These are phyloP conservation scores for Pythium aristosporum DNA, from an alignment of 352 stramenopile genomes.

Conservation along the genomic window DNA sequence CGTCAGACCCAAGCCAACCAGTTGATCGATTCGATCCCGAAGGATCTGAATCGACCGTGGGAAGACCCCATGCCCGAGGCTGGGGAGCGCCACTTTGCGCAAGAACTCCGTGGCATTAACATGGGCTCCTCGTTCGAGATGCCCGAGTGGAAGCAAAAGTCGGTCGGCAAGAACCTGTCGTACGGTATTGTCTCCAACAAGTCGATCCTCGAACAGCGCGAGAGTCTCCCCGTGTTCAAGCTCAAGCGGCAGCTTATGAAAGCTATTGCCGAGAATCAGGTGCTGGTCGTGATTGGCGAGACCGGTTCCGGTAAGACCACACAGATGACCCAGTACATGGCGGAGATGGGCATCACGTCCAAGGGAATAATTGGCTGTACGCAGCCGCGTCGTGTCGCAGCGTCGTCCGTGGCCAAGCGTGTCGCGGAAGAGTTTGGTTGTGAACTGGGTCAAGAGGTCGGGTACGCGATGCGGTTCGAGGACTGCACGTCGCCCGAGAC, in stretches of 20 bases:
- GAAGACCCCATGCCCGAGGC: slow-evolving; percentile 98
- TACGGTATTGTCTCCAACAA: slow-evolving; percentile 97
- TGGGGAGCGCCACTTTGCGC: slow-evolving; percentile 97
- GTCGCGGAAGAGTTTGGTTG: slow-evolving; percentile 97
- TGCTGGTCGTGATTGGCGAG: slow-evolving; percentile 99
- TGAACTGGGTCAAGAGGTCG: slow-evolving; percentile 92
- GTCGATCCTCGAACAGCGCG: slow-evolving; percentile 95
- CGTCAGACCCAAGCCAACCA: slow-evolving; percentile 97
- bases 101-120: slow-evolving; percentile 93
- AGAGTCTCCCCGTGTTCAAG: slow-evolving; percentile 96
- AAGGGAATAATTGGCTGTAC: slow-evolving; percentile 97
- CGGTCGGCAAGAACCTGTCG: slow-evolving; percentile 94
- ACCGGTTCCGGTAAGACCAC: slow-evolving; percentile 99
- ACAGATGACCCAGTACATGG: slow-evolving; percentile 99
- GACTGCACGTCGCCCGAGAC: slow-evolving; percentile 89
- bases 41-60: slow-evolving; percentile 98
- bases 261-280: slow-evolving; percentile 94
- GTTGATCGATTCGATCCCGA: slow-evolving; percentile 96
- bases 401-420: slow-evolving; percentile 96
- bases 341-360: slow-evolving; percentile 96
- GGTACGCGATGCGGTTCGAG: slow-evolving; percentile 91
- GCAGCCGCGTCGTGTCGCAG: slow-evolving; percentile 97
- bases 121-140: slow-evolving; percentile 89
- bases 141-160: slow-evolving; percentile 98
- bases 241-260: slow-evolving; percentile 96